These are phyloP conservation scores for Parietaria judaica DNA, from an alignment of 306 rosid genomes.

Conservation along the genomic window DNA sequence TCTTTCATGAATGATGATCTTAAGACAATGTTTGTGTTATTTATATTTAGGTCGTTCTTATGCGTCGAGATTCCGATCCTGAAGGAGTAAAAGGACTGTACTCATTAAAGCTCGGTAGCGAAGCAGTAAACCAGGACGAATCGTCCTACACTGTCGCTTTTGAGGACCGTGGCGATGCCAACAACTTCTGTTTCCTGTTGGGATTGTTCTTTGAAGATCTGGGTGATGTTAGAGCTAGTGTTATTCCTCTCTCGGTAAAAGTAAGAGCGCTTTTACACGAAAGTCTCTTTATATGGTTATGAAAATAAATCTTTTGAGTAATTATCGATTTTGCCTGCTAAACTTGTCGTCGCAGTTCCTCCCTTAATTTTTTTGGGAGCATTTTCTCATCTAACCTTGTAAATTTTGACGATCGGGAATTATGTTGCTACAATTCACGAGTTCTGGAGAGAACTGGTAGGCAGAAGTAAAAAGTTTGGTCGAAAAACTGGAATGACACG, in stretches of 20 bases:
- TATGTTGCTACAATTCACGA: too few relatives aligned
- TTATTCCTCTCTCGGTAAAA: slow-evolving; percentile 53
- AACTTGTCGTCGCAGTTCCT: neutral
- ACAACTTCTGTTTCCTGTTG: slow-evolving; percentile 62
- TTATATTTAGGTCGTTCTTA: slow-evolving; percentile 46
- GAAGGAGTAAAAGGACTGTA: slow-evolving; percentile 52
- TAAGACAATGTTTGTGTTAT: neutral
- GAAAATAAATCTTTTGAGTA: neutral
- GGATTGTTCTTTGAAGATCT: slow-evolving; percentile 65
- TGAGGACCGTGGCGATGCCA: slow-evolving; percentile 68
- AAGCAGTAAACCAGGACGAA: slow-evolving; percentile 26
- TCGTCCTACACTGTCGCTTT: slow-evolving; percentile 62
- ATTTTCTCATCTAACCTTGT: neutral
- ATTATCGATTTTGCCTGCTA: neutral
- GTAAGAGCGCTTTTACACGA: slow-evolving; percentile 29
- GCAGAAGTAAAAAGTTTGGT: too few relatives aligned
- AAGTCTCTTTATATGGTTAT: neutral
- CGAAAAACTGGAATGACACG: too few relatives aligned
- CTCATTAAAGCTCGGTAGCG: slow-evolving; percentile 34
- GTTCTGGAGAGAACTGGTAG: too few relatives aligned
- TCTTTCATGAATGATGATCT: slow-evolving; percentile 5
- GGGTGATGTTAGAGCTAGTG: slow-evolving; percentile 53
- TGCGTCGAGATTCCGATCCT: slow-evolving; percentile 42
- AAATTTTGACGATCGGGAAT: too few relatives aligned
- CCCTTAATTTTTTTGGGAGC: too few relatives aligned